Evolutionary conservation across 352 stramenopile genomes (phyloP).

Genomic region (Phytophthora tentaculata): DNA sequence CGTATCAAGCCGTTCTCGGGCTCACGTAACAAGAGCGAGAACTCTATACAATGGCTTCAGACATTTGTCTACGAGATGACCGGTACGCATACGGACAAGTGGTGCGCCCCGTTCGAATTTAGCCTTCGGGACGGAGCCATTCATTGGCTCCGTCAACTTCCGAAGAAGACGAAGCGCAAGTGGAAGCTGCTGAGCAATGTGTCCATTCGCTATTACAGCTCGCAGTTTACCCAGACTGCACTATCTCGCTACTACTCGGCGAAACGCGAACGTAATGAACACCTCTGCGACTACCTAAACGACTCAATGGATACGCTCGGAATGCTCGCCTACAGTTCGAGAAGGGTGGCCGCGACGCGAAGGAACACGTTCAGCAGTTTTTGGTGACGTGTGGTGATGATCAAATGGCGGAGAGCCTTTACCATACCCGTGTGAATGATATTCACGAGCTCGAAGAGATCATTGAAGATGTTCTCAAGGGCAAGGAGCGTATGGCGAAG

Average conservation of each 20-base stretch:
- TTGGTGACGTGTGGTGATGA: neutral
- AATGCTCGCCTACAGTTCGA: neutral
- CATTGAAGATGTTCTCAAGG: too few relatives aligned
- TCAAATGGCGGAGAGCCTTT: neutral
- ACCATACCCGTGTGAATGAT: too few relatives aligned
- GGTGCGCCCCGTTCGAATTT: neutral
- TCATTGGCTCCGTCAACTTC: neutral
- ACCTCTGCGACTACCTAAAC: too few relatives aligned
- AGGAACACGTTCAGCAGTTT: neutral
- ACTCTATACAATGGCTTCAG: conserved; percentile 8
- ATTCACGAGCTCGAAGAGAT: too few relatives aligned
- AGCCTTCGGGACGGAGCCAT: conserved; percentile 5
- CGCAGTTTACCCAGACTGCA: neutral
- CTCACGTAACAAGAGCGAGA: neutral
- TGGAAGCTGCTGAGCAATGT: neutral
- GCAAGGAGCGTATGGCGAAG: too few relatives aligned
- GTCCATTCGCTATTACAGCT: neutral
- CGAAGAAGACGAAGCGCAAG: neutral
- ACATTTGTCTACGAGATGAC: conserved; percentile 3
- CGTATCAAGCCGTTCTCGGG: neutral
- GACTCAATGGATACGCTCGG: too few relatives aligned
- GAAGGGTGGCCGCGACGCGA: neutral
- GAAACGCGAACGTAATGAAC: too few relatives aligned
- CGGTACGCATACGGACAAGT: neutral
- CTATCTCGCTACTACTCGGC: neutral